phyloP scores from a whole-genome alignment of 495 filamentous ascomycete genomes.

The Penicillium pulvis region DNA sequence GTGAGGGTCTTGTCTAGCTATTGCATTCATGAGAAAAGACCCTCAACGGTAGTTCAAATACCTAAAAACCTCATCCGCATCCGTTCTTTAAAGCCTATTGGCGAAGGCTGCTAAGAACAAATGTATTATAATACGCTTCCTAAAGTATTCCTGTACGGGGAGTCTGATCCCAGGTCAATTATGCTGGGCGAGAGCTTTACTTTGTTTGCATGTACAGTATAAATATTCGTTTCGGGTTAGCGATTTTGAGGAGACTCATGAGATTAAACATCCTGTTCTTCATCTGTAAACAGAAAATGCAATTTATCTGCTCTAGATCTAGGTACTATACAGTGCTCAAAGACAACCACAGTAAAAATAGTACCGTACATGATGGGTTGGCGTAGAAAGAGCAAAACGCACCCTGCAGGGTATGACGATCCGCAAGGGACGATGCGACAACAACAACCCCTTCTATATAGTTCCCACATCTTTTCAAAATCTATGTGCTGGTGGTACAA shows the following conservation, averaged over 20 bases:
- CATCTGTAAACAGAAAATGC: neutral
- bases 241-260: neutral
- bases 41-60: neutral
- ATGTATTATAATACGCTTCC: neutral
- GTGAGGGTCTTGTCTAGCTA: neutral
- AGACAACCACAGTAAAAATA: slow-evolving; percentile 7
- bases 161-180: neutral
- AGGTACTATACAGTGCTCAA: slow-evolving; percentile 21
- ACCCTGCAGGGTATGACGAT: neutral
- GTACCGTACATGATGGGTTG: slow-evolving; percentile 8
- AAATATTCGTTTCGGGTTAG: neutral
- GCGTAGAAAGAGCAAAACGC: slow-evolving; percentile 1
- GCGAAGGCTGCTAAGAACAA: neutral
- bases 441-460: slow-evolving; percentile 6
- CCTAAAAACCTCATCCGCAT: neutral
- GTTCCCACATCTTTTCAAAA: slow-evolving; percentile 23
- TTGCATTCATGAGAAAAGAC: neutral
- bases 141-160: neutral
- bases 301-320: slow-evolving; percentile 25
- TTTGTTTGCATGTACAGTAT: neutral
- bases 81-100: neutral
- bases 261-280: neutral
- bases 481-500: slow-evolving; percentile 46
- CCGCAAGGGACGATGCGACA: neutral
- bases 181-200: neutral